Percentiles rank a stretch among this genome's conserved stretches.
phyloP scores from a whole-genome alignment of 2,329 filamentous ascomycete genomes.

The Penicillium capsulatum region DNA sequence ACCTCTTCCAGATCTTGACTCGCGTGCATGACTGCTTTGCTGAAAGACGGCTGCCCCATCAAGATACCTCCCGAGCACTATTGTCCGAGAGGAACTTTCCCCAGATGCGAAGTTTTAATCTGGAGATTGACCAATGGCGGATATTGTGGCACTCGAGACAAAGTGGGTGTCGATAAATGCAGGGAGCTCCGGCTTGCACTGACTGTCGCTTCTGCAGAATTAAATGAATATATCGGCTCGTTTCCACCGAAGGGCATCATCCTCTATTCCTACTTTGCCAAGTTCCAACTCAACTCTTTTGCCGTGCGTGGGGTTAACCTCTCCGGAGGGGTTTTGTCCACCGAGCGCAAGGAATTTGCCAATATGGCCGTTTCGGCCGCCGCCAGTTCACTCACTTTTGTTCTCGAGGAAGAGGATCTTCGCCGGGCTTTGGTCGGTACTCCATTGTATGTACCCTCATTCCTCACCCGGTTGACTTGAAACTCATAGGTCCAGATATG shows the following conservation, averaged over 20 bases:
- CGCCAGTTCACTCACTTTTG: conserved; percentile 32
- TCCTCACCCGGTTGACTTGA: too few relatives aligned
- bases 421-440: conserved; percentile 34
- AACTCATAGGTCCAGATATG: too few relatives aligned
- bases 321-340: conserved; percentile 19
- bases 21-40: too few relatives aligned
- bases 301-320: conserved; percentile 36
- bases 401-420: conserved; percentile 35
- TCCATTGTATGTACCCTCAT: too few relatives aligned
- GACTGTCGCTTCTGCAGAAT: conserved; percentile 18
- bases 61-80: too few relatives aligned
- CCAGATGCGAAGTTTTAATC: too few relatives aligned
- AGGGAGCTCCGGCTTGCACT: conserved; percentile 21
- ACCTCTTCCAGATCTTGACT: too few relatives aligned
- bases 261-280: conserved; percentile 46
- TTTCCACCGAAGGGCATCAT: conserved; percentile 46
- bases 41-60: too few relatives aligned
- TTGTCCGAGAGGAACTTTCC: too few relatives aligned
- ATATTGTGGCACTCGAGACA: conserved; percentile 29
- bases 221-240: conserved; percentile 39
- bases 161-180: conserved; percentile 20
- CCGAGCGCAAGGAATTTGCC: conserved; percentile 35
- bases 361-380: conserved; percentile 35
- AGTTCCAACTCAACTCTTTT: conserved; percentile 46
- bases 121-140: too few relatives aligned